Evolutionary conservation across 768 basidiomycete species (phyloP).

Genomic region (Piloderma croceum): DNA sequence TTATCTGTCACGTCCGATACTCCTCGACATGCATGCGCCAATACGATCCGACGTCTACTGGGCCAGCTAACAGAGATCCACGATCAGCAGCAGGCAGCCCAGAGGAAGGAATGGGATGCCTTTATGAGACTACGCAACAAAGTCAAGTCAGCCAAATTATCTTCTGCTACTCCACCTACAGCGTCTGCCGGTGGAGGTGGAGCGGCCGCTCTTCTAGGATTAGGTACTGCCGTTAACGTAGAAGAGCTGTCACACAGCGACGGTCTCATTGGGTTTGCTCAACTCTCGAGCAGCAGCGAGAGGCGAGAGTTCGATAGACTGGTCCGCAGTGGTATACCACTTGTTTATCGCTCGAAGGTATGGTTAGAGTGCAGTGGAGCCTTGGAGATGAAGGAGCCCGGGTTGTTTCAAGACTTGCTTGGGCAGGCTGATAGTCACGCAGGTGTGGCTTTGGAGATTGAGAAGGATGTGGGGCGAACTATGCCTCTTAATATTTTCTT

Average conservation of each 20-base stretch:
- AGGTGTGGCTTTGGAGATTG: constrained; percentile 72
- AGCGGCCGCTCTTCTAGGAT: constrained; percentile 63
- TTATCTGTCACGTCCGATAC: constrained; percentile 55
- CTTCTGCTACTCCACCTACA: constrained; percentile 11
- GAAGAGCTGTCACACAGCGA: constrained; percentile 79
- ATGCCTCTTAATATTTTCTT: constrained; percentile 96
- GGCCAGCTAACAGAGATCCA: constrained; percentile 76
- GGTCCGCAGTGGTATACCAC: constrained; percentile 81
- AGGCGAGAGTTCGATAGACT: constrained; percentile 74
- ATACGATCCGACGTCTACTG: constrained; percentile 69
- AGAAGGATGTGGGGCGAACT: constrained; percentile 90
- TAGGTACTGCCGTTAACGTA: constrained; percentile 54
- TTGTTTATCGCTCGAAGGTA: constrained; percentile 80
- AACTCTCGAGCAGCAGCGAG: constrained; percentile 70
- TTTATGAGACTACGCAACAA: constrained; percentile 72
- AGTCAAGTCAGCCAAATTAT: constrained; percentile 27
- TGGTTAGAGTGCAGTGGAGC: constrained; percentile 95
- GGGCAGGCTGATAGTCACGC: constrained; percentile 34
- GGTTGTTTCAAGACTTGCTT: constrained; percentile 82
- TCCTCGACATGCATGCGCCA: constrained; percentile 69
- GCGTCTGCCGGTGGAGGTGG: constrained; percentile 29
- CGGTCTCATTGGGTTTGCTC: constrained; percentile 85
- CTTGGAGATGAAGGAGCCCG: constrained; percentile 87
- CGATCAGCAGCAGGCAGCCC: constrained; percentile 65
- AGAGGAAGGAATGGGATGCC: constrained; percentile 80